A percentile compares a stretch with the other conserved stretches of the same genome.
Evolutionary conservation across 1,284 basidiomycete species (phyloP).

Genomic region (Moesziomyces globuligerus): DNA sequence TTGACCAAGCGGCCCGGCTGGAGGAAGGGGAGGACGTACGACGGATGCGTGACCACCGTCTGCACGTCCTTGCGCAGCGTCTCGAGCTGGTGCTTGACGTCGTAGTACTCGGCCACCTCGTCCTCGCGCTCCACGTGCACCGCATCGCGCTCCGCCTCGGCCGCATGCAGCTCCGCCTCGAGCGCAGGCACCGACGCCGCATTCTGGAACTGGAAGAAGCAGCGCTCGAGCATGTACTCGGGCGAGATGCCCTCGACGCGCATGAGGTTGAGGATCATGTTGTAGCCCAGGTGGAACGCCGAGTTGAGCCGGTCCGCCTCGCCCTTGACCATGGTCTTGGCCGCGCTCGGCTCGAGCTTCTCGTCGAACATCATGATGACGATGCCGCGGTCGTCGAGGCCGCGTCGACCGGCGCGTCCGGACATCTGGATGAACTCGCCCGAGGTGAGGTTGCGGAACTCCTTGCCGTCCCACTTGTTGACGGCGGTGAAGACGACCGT

Average conservation of each 20-base stretch:
- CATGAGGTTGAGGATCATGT: slow-evolving; percentile 99
- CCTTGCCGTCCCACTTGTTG: slow-evolving; percentile 94
- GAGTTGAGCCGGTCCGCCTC: slow-evolving; percentile 97
- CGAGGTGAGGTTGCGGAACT: slow-evolving; percentile 82
- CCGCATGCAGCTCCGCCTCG: slow-evolving; percentile 81
- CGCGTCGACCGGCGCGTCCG: slow-evolving; percentile 94
- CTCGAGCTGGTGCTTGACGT: slow-evolving; percentile 87
- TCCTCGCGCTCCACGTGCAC: slow-evolving; percentile 85
- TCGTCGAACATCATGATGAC: slow-evolving; percentile 99
- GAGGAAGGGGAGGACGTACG: slow-evolving; percentile 90
- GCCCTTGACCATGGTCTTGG: slow-evolving; percentile 98
- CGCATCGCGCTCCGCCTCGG: slow-evolving; percentile 77
- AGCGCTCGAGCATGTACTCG: slow-evolving; percentile 96
- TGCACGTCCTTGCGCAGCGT: slow-evolving; percentile 86
- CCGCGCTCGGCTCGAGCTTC: slow-evolving; percentile 89
- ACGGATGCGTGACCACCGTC: slow-evolving; percentile 92
- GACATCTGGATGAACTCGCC: slow-evolving; percentile 79
- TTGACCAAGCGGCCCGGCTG: slow-evolving; percentile 90
- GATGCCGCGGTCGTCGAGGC: slow-evolving; percentile 96
- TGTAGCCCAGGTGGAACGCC: slow-evolving; percentile 98
- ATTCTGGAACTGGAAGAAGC: slow-evolving; percentile 99
- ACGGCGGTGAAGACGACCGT: slow-evolving; percentile 97
- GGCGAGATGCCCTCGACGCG: slow-evolving; percentile 98
- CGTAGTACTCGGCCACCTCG: slow-evolving; percentile 88
- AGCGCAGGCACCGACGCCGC: slow-evolving; percentile 86